These are phyloP conservation scores for Xylaria sp. DNA, from an alignment of 2,329 filamentous ascomycete genomes.

Conservation along the genomic window DNA sequence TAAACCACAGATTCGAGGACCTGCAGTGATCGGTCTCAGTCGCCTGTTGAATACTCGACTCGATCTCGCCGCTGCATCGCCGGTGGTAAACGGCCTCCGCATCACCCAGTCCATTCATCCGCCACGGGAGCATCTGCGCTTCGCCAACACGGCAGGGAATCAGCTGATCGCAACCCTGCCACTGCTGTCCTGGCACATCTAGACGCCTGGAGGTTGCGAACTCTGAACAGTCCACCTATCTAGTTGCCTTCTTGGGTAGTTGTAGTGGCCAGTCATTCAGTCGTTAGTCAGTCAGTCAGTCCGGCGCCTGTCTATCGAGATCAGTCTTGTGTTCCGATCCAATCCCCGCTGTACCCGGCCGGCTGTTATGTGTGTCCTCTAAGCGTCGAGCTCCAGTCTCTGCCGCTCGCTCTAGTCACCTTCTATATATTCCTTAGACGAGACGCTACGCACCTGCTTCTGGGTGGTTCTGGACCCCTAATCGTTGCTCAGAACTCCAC, in stretches of 20 bases:
- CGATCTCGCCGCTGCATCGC: background rate
- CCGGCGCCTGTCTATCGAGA: conserved; percentile 12
- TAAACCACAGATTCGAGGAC: conserved; percentile 27
- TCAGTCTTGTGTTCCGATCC: conserved; percentile 16
- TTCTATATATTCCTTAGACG: conserved; percentile 8
- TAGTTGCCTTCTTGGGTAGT: conserved; percentile 19
- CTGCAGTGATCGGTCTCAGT: conserved; percentile 27
- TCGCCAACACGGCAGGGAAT: conserved; percentile 26
- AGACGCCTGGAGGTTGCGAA: background rate
- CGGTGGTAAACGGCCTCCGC: conserved; percentile 14
- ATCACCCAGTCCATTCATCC: background rate
- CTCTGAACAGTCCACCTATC: conserved; percentile 12
- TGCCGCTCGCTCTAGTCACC: conserved; percentile 3
- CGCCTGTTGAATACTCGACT: conserved; percentile 26
- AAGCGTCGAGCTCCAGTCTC: conserved; percentile 3
- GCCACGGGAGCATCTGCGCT: conserved; percentile 6
- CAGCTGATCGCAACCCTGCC: conserved; percentile 30
- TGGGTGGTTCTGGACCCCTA: conserved; percentile 5
- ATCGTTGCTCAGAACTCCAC: conserved; percentile 9
- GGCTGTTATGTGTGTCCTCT: conserved; percentile 8
- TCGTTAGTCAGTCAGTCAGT: background rate
- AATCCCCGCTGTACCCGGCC: conserved; percentile 22
- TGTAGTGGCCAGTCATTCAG: conserved; percentile 2
- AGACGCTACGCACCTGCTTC: conserved; percentile 1
- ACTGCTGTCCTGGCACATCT: too few relatives aligned